Evolutionary conservation across 106 monocot genomes (phyloP), one percentile per base, ranked within the genome.

Genomic region (Alisma plantagoaquatica): DNA sequence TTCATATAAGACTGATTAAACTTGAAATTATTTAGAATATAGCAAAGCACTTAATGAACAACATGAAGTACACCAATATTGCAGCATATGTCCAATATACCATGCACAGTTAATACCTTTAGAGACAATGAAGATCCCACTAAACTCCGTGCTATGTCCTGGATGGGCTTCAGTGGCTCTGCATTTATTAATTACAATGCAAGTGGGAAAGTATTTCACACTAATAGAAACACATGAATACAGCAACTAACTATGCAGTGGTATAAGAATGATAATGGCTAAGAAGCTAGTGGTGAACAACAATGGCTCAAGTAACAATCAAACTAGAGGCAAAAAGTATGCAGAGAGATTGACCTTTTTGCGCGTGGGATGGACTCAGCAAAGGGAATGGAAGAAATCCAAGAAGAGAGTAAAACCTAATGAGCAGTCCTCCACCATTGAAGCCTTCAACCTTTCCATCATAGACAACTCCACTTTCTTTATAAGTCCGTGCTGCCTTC

Each of bases 311-410:
- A n/a, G n/a, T n/a, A 38, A 38, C 14, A 53, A 38, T 14, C 14
- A 14, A 53, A 53, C 31, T 5, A 23, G 2, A 22, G 20, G 26
- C 18, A 8, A 23, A 20, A 49, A 23, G 3, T n/a, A 46, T 6
- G 3, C 49, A n/a, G 22, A 49, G 22, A 7, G 9, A 24, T 22
- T 12, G 64, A 94, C 87, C 93, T 87, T 72, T 77, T 58, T 74
- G 80, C 27, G 80, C 83, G 62, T 75, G 77, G 26, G 75, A 76
- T 27, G 83, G 93, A 51, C 80, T 80, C 52, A 94, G 22, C 22
- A 84, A 75, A 58, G 93, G 77, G 54, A 67, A 87, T 3, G 93
- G 93, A 67, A 87, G 83, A 75, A 94, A 94, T 20, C 87, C 93
- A 29, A 83, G 55, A 23, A 94, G 77, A 2, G 93, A 87, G 49